phyloP scores from a whole-genome alignment of 148 eudicot genomes.

The Diospyros lotus region DNA sequence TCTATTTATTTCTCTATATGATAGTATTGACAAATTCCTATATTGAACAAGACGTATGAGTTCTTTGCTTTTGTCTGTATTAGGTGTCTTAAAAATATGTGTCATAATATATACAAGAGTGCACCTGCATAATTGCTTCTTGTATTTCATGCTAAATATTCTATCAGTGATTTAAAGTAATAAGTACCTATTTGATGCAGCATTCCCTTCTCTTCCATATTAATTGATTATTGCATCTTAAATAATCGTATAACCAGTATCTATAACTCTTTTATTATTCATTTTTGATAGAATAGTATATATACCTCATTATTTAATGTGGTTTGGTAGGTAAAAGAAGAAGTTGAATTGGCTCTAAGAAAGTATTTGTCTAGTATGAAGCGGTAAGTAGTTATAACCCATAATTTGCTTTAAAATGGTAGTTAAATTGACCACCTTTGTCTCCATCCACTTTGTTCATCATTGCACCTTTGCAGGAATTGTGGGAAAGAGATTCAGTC shows the following conservation, averaged over 20 bases:
- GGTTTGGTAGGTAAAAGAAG: conserved; percentile 79
- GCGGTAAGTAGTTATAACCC: conserved; percentile 31
- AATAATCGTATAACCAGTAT: not conserved
- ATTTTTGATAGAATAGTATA: no score
- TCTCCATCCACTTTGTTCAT: not conserved
- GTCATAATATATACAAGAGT: no score
- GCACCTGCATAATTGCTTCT: not conserved
- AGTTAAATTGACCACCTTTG: conserved; percentile 9
- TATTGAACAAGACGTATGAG: no score
- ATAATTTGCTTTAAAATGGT: not conserved
- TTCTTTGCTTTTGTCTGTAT: no score
- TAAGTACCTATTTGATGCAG: not conserved
- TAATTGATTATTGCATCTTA: not conserved
- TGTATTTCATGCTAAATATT: not conserved
- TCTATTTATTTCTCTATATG: no score
- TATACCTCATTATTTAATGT: not conserved
- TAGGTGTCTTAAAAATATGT: no score
- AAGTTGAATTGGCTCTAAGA: conserved; percentile 75
- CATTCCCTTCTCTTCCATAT: not conserved
- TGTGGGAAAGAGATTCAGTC: conserved; percentile 44
- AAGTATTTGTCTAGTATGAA: conserved; percentile 55
- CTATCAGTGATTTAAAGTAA: not conserved
- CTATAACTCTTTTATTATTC: not conserved
- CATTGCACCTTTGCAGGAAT: conserved; percentile 35
- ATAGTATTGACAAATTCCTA: no score